phyloP scores from a whole-genome alignment of 2,329 filamentous ascomycete species.

The Sporothrix pseudoabietina region DNA sequence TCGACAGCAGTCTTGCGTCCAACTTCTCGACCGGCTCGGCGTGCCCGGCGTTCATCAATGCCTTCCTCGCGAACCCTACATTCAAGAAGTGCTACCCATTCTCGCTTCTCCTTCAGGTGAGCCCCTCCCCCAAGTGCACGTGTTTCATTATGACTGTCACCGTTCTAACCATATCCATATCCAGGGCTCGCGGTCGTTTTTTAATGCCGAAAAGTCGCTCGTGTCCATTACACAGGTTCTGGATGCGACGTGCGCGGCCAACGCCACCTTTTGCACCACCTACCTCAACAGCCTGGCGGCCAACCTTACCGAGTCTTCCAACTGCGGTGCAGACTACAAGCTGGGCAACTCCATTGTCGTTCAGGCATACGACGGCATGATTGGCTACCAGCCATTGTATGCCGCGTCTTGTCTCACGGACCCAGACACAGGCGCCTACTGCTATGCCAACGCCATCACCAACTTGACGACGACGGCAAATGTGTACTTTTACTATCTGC shows the following conservation, averaged over 20 bases:
- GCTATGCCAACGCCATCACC: slow-evolving; percentile 80
- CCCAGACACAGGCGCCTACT: slow-evolving; percentile 67
- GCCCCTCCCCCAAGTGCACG: slow-evolving; percentile 35
- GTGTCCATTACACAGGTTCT: slow-evolving; percentile 75
- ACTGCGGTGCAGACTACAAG: slow-evolving; percentile 73
- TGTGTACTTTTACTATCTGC: slow-evolving; percentile 82
- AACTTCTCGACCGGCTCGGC: slow-evolving; percentile 60
- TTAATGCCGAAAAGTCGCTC: slow-evolving; percentile 72
- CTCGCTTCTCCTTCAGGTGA: slow-evolving; percentile 78
- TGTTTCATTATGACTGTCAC: not conserved
- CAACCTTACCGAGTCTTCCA: slow-evolving; percentile 61
- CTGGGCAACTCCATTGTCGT: slow-evolving; percentile 69
- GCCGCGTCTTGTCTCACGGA: slow-evolving; percentile 77
- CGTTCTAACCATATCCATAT: slow-evolving; percentile 35
- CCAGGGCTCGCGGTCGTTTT: slow-evolving; percentile 82
- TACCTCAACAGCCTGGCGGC: slow-evolving; percentile 67
- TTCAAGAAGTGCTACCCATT: slow-evolving; percentile 79
- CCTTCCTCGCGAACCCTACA: slow-evolving; percentile 64
- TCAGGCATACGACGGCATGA: slow-evolving; percentile 73
- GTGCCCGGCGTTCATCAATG: slow-evolving; percentile 69
- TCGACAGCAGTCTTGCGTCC: slow-evolving; percentile 64
- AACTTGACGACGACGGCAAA: slow-evolving; percentile 71
- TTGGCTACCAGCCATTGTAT: slow-evolving; percentile 77
- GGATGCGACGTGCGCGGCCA: slow-evolving; percentile 73
- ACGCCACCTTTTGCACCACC: slow-evolving; percentile 64